phyloP scores from a whole-genome alignment of 2,329 filamentous ascomycete genomes.

The Aspergillus puulaauensis region DNA sequence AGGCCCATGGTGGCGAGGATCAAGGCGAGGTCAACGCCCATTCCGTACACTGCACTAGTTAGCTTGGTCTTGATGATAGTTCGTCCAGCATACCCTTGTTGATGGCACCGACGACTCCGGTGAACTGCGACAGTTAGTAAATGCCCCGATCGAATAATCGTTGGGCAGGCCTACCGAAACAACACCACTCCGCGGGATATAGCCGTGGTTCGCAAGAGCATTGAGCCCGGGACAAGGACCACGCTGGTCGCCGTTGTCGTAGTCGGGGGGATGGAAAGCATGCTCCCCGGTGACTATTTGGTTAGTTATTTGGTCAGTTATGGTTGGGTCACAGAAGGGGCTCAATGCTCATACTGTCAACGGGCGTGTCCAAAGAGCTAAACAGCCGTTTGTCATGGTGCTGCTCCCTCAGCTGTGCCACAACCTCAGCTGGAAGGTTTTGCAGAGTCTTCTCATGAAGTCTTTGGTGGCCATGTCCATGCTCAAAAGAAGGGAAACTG shows the following conservation, averaged over 20 bases:
- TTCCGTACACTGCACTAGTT: constrained; percentile 43
- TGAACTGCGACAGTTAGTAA: constrained; percentile 21
- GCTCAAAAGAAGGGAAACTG: neutral
- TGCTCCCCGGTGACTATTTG: constrained; percentile 34
- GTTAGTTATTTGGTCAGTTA: constrained; percentile 7
- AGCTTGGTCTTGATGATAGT: neutral
- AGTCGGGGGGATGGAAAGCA: constrained; percentile 34
- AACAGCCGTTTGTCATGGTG: too few relatives aligned
- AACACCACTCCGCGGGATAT: constrained; percentile 25
- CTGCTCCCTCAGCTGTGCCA: too few relatives aligned
- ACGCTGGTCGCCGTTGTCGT: constrained; percentile 34
- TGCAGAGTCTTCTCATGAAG: too few relatives aligned
- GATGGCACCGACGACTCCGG: constrained; percentile 33
- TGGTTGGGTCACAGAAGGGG: too few relatives aligned
- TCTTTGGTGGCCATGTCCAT: too few relatives aligned
- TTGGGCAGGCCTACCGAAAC: constrained; percentile 28
- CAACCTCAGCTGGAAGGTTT: too few relatives aligned
- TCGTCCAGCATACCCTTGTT: constrained; percentile 29
- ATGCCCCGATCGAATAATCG: too few relatives aligned
- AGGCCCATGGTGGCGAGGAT: constrained; percentile 49
- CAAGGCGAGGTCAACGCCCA: constrained; percentile 47
- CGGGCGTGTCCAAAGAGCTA: too few relatives aligned
- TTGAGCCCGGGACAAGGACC: constrained; percentile 13
- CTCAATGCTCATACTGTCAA: neutral
- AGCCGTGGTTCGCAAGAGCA: constrained; percentile 14